Evolutionary conservation across 371 early-diverging fungal genomes (phyloP).

Genomic region (Syncephalis plumigaleata): DNA sequence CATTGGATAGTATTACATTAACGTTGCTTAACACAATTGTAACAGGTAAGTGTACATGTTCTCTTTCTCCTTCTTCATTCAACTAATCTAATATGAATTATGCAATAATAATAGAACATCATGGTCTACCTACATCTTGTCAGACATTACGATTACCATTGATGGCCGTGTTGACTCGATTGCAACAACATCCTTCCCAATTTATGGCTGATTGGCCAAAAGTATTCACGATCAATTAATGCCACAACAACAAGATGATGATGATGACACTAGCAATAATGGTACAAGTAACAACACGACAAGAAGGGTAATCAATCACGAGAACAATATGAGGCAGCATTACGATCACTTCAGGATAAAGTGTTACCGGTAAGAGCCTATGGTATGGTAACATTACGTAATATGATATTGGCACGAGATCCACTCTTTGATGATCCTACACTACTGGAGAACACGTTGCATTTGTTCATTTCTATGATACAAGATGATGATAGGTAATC

Average conservation of each 20-base stretch:
- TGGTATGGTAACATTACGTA: constrained; percentile 60
- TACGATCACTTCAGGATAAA: constrained; percentile 59
- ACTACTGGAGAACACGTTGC: constrained; percentile 39
- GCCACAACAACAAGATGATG: constrained; percentile 9
- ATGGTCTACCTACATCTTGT: constrained; percentile 23
- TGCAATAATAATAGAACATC: too few species aligned
- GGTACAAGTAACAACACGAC: neutral
- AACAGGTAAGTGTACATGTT: constrained; percentile 10
- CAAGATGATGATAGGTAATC: constrained; percentile 55
- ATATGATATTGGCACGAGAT: constrained; percentile 44
- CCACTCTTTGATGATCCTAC: constrained; percentile 10
- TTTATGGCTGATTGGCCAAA: constrained; percentile 31
- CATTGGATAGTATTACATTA: constrained; percentile 24
- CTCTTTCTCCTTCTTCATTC: too few species aligned
- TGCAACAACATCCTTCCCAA: constrained; percentile 25
- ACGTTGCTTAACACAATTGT: constrained; percentile 30
- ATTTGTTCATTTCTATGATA: constrained; percentile 55
- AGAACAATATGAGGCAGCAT: constrained; percentile 43
- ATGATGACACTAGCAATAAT: too few species aligned
- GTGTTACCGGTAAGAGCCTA: constrained; percentile 77
- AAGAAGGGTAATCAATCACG: constrained; percentile 14
- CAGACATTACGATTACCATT: constrained; percentile 24
- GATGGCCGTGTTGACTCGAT: constrained; percentile 28
- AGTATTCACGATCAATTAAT: constrained; percentile 33
- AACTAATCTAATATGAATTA: too few species aligned